Conservation (phyloP, 1,139 yeast species). For the Candida freyschussii region DNA sequence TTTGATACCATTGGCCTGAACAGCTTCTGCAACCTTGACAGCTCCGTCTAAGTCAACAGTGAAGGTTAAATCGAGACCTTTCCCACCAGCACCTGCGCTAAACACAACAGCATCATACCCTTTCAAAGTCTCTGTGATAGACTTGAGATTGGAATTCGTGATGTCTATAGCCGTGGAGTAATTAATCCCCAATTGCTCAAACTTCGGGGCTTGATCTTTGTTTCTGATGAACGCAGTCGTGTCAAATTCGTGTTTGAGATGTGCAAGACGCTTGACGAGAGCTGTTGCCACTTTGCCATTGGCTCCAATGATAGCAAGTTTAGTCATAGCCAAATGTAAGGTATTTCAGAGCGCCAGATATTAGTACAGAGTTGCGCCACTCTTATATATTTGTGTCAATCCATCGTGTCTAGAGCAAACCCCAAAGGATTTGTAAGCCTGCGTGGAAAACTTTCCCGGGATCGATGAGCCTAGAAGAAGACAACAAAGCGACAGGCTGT, state of each 20-base stretch:
- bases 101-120: conserved; percentile 57
- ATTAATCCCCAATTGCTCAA: conserved; percentile 34
- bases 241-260: conserved; percentile 26
- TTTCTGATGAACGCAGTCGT: conserved; percentile 52
- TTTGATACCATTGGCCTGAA: conserved; percentile 39
- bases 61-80: conserved; percentile 40
- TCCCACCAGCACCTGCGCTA: conserved; percentile 63
- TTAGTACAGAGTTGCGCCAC: conserved; percentile 1
- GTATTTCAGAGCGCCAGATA: background rate
- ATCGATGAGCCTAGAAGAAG: no score
- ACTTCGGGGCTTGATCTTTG: conserved; percentile 38
- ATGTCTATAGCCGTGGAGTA: conserved; percentile 37
- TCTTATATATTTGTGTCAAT: background rate
- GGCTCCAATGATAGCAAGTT: conserved; percentile 53
- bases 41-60: conserved; percentile 61
- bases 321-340: conserved; percentile 16
- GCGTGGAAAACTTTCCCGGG: no score
- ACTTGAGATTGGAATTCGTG: conserved; percentile 31
- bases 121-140: conserved; percentile 35
- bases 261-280: conserved; percentile 17
- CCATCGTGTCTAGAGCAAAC: background rate
- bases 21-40: conserved; percentile 53
- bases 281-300: conserved; percentile 51
- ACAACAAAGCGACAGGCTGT: no score
- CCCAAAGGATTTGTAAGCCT: background rate